Evolutionary conservation across 441 rosid genomes (phyloP), one percentile per base, ranked within the genome.

Genomic region (Raphanus hybrid): DNA sequence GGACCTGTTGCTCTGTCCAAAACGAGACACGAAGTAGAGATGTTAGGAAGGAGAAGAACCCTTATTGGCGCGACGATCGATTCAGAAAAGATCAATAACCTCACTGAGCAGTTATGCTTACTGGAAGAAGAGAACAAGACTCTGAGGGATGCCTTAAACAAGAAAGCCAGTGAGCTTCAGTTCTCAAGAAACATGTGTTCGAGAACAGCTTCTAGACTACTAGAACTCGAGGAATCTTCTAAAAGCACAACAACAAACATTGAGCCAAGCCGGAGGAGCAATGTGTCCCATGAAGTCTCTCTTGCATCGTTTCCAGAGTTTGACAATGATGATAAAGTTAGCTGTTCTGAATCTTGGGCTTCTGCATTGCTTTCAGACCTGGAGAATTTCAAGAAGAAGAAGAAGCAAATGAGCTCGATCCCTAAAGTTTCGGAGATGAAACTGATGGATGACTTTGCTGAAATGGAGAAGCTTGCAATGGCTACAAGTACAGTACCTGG

Each of bases 91-190:
- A 61, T 82, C 14, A 79, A 73, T 75, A 80, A 78, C 78, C 85
- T 90, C 76, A 75, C 84, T 1, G 94, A 94, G 84, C 88, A 87
- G 73, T 45, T 95, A 64, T 82, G 79, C 65, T 82, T 85, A 11
- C 8, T 85, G 75, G 96, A 93, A 75, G 97, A 95, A 87, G 97
- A 95, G 84, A 95, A 95, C 80, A 91, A 81, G 82, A 77, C 84
- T 77, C 89, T 95, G 69, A 88, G 86, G 59, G 97, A 90, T 86
- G 89, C 85, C 55, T 86, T 88, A 18, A 64, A 71, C 83, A 93
- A 84, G 82, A 90, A 90, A 68, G 82, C 74, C 54, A 86, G 63
- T 58, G 99, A 93, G 84, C 94, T 92, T 69, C 91, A 89, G 70
- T 84, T 86, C 74, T 90, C 92, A 8, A 85, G 91, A 80, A 71